A percentile compares a stretch with the other conserved stretches of the same genome.
These are phyloP conservation scores for Psilocybe mexicana DNA, from an alignment of 1,284 basidiomycete species.

Conservation along the genomic window DNA sequence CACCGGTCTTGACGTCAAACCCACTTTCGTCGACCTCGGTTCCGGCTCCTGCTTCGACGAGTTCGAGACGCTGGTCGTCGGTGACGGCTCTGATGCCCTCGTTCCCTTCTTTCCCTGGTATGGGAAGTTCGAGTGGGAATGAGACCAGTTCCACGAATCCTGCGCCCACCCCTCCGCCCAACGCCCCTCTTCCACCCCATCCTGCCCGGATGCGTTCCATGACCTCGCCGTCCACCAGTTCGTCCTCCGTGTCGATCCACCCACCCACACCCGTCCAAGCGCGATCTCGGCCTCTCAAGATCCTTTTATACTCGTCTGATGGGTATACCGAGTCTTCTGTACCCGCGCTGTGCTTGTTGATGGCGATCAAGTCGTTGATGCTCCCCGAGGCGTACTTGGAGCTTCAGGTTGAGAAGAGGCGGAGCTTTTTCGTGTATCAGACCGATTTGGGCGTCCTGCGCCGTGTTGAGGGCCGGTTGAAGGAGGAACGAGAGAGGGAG, in stretches of 20 bases:
- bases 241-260: constrained; percentile 17
- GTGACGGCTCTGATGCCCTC: constrained; percentile 38
- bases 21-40: constrained; percentile 5
- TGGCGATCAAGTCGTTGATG: constrained; percentile 71
- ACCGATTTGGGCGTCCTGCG: constrained; percentile 78
- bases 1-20: constrained; percentile 2
- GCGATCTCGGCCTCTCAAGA: constrained; percentile 64
- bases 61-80: constrained; percentile 40
- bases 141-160: not conserved
- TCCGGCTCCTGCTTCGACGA: constrained; percentile 1
- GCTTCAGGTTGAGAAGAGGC: constrained; percentile 72
- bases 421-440: constrained; percentile 92
- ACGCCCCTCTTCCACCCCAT: constrained; percentile 19
- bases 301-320: constrained; percentile 76
- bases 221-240: constrained; percentile 21
- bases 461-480: constrained; percentile 67
- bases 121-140: constrained; percentile 7
- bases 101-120: constrained; percentile 30
- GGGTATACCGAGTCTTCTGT: constrained; percentile 92
- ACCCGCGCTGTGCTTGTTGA: constrained; percentile 85
- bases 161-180: constrained; percentile 17
- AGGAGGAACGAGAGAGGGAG: constrained; percentile 44
- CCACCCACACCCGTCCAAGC: constrained; percentile 28
- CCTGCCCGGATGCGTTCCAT: constrained; percentile 23
- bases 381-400: constrained; percentile 91